Percentiles rank a stretch among this genome's conserved stretches.
These are phyloP conservation scores for Digitaria exilis DNA, from an alignment of 202 grass and related monocot genomes.

Conservation along the genomic window DNA sequence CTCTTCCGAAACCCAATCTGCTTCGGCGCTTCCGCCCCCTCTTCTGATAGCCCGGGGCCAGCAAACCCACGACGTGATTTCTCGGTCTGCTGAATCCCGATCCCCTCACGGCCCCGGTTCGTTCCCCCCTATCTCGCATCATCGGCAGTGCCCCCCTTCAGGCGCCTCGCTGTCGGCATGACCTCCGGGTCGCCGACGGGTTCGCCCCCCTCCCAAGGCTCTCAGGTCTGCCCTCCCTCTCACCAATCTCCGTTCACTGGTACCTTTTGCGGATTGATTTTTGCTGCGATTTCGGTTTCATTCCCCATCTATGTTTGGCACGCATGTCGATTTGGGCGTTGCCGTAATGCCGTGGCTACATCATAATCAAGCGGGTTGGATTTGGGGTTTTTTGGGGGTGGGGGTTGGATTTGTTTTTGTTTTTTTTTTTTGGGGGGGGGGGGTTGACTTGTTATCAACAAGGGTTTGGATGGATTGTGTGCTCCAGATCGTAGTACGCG, in stretches of 20 bases:
- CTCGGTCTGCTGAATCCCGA: neutral
- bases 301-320: neutral
- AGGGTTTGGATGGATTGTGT: neutral
- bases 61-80: neutral
- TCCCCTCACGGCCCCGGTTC: neutral
- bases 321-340: neutral
- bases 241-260: neutral
- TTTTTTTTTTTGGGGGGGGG: no score
- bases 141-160: neutral
- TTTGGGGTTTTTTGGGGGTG: no score
- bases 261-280: conserved; percentile 12
- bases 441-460: neutral
- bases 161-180: conserved; percentile 25
- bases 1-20: neutral
- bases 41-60: neutral
- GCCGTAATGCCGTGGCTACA: no score
- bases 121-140: neutral
- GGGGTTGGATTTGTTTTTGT: no score
- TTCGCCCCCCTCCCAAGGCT: conserved; percentile 7
- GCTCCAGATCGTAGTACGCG: neutral
- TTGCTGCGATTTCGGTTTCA: neutral
- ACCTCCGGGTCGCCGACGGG: neutral
- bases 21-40: neutral
- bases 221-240: conserved; percentile 24
- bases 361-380: neutral